phyloP scores from a whole-genome alignment of 2,329 filamentous ascomycete species.

The Lasiodiplodia sp. region DNA sequence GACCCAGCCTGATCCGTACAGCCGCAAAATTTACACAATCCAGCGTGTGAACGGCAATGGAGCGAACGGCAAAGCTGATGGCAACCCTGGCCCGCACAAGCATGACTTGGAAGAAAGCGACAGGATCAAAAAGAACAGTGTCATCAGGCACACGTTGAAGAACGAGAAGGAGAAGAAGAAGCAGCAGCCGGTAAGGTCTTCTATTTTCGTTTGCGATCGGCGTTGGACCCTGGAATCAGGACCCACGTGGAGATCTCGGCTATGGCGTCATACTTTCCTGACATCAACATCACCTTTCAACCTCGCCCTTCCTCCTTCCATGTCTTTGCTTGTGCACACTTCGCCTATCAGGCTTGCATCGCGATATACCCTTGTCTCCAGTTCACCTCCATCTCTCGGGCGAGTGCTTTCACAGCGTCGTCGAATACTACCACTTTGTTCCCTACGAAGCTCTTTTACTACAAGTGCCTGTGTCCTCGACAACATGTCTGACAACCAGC shows the following conservation, averaged over 20 bases:
- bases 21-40: slow-evolving; percentile 67
- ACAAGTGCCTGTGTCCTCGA: slow-evolving; percentile 51
- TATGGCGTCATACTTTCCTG: slow-evolving; percentile 25
- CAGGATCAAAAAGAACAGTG: slow-evolving; percentile 81
- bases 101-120: slow-evolving; percentile 78
- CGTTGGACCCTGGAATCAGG: slow-evolving; percentile 6
- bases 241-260: slow-evolving; percentile 12
- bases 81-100: slow-evolving; percentile 74
- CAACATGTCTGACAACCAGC: slow-evolving; percentile 54
- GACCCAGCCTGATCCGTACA: slow-evolving; percentile 7
- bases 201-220: not conserved
- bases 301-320: not conserved
- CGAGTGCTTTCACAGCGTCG: not conserved
- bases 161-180: slow-evolving; percentile 72
- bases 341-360: not conserved
- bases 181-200: slow-evolving; percentile 33
- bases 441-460: slow-evolving; percentile 14
- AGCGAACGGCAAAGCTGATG: slow-evolving; percentile 74
- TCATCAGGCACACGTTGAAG: slow-evolving; percentile 70
- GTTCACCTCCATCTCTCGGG: not conserved
- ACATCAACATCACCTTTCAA: slow-evolving; percentile 18
- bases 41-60: slow-evolving; percentile 81
- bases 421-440: not conserved
- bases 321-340: not conserved
- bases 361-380: not conserved